Percentiles rank a stretch among this genome's conserved stretches.
Evolutionary conservation across 305 asterid genomes (phyloP).

Genomic region (Salvia sclarea): DNA sequence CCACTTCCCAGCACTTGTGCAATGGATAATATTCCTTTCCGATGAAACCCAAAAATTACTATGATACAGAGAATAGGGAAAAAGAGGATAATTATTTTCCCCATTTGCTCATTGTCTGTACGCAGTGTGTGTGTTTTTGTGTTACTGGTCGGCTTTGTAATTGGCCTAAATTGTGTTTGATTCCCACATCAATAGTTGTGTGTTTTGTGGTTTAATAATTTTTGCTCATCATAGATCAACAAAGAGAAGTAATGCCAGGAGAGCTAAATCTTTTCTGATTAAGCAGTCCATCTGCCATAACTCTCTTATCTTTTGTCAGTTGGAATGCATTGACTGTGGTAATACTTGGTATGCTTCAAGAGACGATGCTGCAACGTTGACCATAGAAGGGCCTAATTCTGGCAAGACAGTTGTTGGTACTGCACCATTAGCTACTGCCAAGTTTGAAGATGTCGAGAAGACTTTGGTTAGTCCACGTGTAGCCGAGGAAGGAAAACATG

Average conservation of each 20-base stretch:
- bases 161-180: neutral
- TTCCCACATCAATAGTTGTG: neutral
- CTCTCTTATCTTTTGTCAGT: slow-evolving; percentile 40
- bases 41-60: neutral
- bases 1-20: neutral
- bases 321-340: slow-evolving; percentile 81
- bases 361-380: slow-evolving; percentile 64
- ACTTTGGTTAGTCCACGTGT: slow-evolving; percentile 56
- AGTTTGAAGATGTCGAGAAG: slow-evolving; percentile 71
- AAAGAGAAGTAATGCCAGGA: neutral
- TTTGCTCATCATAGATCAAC: neutral
- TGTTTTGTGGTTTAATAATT: neutral
- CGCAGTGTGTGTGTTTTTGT: neutral
- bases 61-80: neutral
- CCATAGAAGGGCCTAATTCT: slow-evolving; percentile 61
- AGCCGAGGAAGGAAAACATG: slow-evolving; percentile 41
- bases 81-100: neutral
- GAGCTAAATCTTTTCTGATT: neutral
- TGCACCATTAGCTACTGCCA: slow-evolving; percentile 66
- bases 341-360: slow-evolving; percentile 78
- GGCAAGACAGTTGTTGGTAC: slow-evolving; percentile 50
- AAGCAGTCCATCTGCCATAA: neutral
- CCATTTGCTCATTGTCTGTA: neutral
- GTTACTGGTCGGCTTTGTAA: neutral
- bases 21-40: neutral